A percentile compares a stretch with the other conserved stretches of the same genome.
Evolutionary conservation across 352 stramenopile genomes (phyloP).

Genomic region (Pythium brassicae): DNA sequence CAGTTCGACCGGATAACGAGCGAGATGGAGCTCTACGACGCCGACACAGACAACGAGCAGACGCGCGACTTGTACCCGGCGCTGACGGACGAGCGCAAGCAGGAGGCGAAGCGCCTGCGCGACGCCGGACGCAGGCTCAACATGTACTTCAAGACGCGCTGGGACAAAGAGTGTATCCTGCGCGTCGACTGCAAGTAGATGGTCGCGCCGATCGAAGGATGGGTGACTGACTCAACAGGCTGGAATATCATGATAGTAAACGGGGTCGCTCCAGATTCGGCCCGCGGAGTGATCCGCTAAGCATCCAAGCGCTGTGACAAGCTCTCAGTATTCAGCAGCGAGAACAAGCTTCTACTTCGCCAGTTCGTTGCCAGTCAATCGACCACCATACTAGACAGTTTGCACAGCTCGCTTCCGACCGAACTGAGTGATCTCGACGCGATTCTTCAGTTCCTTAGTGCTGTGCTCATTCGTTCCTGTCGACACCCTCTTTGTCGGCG

Average conservation of each 20-base stretch:
- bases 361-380: no score
- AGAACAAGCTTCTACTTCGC: no score
- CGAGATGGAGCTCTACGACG: constrained; percentile 34
- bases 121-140: constrained; percentile 32
- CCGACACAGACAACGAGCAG: constrained; percentile 34
- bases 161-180: constrained; percentile 10
- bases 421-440: neutral
- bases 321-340: no score
- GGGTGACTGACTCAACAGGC: no score
- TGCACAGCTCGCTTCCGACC: neutral
- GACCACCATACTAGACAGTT: neutral
- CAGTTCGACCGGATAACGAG: constrained; percentile 37
- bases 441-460: neutral
- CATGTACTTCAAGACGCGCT: constrained; percentile 49
- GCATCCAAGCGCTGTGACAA: no score
- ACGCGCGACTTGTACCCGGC: constrained; percentile 25
- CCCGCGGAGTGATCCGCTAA: no score
- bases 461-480: no score
- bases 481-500: no score
- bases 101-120: constrained; percentile 14
- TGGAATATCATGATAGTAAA: no score
- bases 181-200: neutral
- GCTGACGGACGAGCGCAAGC: constrained; percentile 15
- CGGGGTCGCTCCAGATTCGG: no score
- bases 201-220: no score